Percentiles rank a stretch among this genome's conserved stretches.
These are phyloP conservation scores for Zygosaccharomyces sapae DNA, from an alignment of 1,139 yeast genomes.

Conservation along the genomic window DNA sequence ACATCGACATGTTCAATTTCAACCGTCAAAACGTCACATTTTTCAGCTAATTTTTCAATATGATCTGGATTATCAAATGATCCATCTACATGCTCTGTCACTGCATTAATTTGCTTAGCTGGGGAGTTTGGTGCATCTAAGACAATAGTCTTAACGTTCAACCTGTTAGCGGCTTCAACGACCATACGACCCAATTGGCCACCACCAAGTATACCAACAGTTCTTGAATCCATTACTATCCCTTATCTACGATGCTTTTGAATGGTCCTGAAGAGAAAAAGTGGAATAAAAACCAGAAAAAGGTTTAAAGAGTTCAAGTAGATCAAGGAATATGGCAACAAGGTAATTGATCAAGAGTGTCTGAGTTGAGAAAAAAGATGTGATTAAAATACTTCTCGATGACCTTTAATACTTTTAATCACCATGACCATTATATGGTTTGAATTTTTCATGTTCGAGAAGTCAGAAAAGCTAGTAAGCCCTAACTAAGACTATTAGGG, in stretches of 20 bases:
- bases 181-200: slow-evolving; percentile 99
- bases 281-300: not conserved
- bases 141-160: slow-evolving; percentile 77
- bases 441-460: slow-evolving; percentile 6
- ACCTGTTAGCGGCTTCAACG: slow-evolving; percentile 92
- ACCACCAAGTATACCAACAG: slow-evolving; percentile 92
- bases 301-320: not conserved
- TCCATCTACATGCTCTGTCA: slow-evolving; percentile 75
- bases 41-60: slow-evolving; percentile 68
- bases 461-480: slow-evolving; percentile 2
- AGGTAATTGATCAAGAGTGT: not conserved
- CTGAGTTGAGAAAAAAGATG: not conserved
- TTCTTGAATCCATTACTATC: slow-evolving; percentile 66
- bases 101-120: slow-evolving; percentile 89
- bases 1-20: slow-evolving; percentile 97
- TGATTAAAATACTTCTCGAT: not conserved
- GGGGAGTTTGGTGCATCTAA: slow-evolving; percentile 83
- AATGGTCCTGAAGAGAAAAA: not conserved
- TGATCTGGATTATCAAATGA: slow-evolving; percentile 76
- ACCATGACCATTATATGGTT: not conserved
- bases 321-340: not conserved
- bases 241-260: not conserved
- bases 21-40: slow-evolving; percentile 82
- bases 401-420: not conserved
- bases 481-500: not conserved